Conservation (phyloP, 1,284 basidiomycete species). For the Xanthoconium separans region DNA sequence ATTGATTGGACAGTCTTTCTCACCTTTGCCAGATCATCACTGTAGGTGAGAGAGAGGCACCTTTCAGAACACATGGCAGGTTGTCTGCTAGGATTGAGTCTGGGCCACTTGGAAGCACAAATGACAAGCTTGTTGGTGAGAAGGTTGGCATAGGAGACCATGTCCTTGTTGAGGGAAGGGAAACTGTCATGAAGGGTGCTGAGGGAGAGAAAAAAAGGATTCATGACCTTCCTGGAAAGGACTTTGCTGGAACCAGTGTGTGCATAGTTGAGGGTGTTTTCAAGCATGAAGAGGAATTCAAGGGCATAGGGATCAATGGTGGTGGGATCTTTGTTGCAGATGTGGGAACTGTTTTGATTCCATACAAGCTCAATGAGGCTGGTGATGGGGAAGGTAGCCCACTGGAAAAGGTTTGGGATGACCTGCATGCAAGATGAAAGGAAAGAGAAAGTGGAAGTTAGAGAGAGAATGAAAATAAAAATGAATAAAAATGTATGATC, state of each 20-base stretch:
- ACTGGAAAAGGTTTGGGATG: background rate
- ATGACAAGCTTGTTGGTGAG: background rate
- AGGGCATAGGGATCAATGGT: background rate
- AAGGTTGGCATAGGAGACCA: background rate
- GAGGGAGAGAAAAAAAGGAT: background rate
- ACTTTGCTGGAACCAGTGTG: background rate
- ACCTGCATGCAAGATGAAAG: background rate
- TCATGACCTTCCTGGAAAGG: background rate
- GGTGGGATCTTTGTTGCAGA: background rate
- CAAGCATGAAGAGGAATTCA: background rate
- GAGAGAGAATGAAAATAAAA: too few relatives aligned
- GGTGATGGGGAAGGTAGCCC: background rate
- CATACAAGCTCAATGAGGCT: background rate
- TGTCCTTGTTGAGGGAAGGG: background rate
- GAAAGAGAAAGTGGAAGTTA: too few relatives aligned
- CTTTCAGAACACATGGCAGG: background rate
- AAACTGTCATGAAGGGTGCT: background rate
- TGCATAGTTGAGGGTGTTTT: background rate
- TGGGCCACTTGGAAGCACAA: background rate
- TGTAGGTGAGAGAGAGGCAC: too few relatives aligned
- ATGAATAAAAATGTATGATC: too few relatives aligned
- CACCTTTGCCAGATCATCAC: too few relatives aligned
- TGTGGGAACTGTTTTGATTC: background rate
- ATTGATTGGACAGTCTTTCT: too few relatives aligned
- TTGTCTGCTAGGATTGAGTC: background rate